phyloP scores from a whole-genome alignment of 2,329 filamentous ascomycete species.

The Fusarium decemcellulare region DNA sequence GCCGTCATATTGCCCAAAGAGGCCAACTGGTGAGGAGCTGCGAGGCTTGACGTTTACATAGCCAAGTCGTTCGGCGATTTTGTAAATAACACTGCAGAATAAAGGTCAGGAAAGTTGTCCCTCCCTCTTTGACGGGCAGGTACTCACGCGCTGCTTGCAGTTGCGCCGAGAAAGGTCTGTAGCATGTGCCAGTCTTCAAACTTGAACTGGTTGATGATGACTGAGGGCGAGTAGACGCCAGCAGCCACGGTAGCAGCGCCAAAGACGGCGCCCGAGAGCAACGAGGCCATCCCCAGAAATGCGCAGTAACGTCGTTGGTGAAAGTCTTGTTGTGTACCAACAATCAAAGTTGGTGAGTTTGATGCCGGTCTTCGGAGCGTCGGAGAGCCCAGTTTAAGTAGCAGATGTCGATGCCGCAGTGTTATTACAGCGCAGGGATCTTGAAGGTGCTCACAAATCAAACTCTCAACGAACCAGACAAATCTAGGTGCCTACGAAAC shows the following conservation, averaged over 20 bases:
- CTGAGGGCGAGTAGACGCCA: constrained; percentile 71
- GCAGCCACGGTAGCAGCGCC: constrained; percentile 73
- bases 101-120: not conserved
- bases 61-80: constrained; percentile 59
- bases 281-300: constrained; percentile 46
- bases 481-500: not conserved
- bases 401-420: not conserved
- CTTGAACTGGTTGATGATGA: constrained; percentile 73
- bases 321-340: not conserved
- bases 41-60: constrained; percentile 63
- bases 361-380: constrained; percentile 29
- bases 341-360: not conserved
- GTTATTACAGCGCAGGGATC: not conserved
- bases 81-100: constrained; percentile 58
- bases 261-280: constrained; percentile 70
- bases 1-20: constrained; percentile 71
- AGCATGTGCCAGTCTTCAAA: constrained; percentile 76
- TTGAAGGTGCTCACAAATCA: constrained; percentile 21
- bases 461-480: too few relatives aligned
- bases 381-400: not conserved
- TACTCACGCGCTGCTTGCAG: constrained; percentile 72
- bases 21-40: constrained; percentile 64
- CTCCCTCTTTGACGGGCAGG: too few relatives aligned
- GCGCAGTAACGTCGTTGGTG: not conserved
- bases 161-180: constrained; percentile 74